Base-by-base conservation (phyloP, 2,329 filamentous ascomycete genomes). In the Ceratocystis eucalypticola region DNA sequence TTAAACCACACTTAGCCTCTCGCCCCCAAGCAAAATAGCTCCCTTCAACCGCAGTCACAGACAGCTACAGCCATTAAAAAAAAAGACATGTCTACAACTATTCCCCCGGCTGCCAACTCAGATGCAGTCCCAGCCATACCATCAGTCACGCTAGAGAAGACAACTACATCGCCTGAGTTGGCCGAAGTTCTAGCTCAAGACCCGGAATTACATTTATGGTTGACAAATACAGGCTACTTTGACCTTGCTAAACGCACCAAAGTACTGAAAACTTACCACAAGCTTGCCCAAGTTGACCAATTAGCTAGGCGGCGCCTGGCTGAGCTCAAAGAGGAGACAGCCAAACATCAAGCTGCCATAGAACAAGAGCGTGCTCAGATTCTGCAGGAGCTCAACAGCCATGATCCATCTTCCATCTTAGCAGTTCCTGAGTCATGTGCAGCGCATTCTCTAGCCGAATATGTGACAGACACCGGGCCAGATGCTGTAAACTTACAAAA, bases 151-250 rank as follows among this genome's bases (percentile, higher is more conserved):
- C 7, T 50, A 50, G 48, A 53, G 22, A n/a, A 28, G 20, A 53
- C 48, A 53, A 25, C 12, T 25, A 10, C 22, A 25, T 28, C 22
- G 5, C 17, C 37, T n/a, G 61, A 41, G 12, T 5, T 46, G 5
- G 61, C 37, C 30, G 5, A 45, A 17, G 25, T 7, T 20, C 22
- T 65, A 12, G 25, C 37, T 17, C 20, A 41, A 7, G 65, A 72
- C 30, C 30, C 67, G 6, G 71, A 72, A 8, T 50, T 73, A 30
- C 55, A 45, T n/a, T 66, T 70, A 15, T 73, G 71, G 72, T 68
- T 73, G 15, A 62, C 71, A n/a, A 65, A 72, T 30, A 72, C 72
- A 1, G 62, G 71, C 20, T 73, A 66, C 65, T 72, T 71, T 61
- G 69, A 73, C 55, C 1, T 48, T 10, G 59, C 62, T 3, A 65